Conservation (phyloP, 305 asterid species). For the Solanum aculeatissimum region DNA sequence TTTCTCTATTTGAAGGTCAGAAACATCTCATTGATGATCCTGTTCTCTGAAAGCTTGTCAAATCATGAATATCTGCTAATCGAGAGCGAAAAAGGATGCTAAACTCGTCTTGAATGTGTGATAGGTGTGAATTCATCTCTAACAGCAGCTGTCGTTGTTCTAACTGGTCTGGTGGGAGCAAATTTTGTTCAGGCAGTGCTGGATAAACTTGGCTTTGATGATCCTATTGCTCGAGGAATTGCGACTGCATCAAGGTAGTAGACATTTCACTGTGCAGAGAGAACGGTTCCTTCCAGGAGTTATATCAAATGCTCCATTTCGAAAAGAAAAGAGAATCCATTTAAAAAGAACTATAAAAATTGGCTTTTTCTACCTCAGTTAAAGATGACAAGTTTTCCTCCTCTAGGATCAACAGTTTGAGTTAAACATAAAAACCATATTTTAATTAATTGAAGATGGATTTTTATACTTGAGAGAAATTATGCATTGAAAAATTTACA, state of each 20-base stretch:
- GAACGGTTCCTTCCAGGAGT: neutral
- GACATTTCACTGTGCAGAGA: neutral
- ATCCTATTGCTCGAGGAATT: conserved; percentile 96
- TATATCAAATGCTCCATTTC: neutral
- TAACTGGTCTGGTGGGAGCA: conserved; percentile 92
- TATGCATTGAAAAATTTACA: neutral
- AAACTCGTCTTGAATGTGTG: neutral
- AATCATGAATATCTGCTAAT: neutral
- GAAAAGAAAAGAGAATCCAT: neutral
- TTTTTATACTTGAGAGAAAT: neutral
- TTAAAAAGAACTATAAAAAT: neutral
- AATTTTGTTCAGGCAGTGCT: conserved; percentile 81
- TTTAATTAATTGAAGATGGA: neutral
- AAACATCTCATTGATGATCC: neutral
- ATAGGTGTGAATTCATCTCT: conserved; percentile 92
- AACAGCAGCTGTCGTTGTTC: conserved; percentile 93
- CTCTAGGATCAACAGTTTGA: neutral
- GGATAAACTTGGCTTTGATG: conserved; percentile 73
- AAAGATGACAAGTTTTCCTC: neutral
- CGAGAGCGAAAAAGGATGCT: neutral
- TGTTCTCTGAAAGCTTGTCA: neutral
- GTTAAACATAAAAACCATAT: neutral
- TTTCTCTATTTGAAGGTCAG: conserved; percentile 83
- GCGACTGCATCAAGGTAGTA: conserved; percentile 97
- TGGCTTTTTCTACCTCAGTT: neutral